Conservation (phyloP, 495 filamentous ascomycete genomes). For the Extremus antarcticus region DNA sequence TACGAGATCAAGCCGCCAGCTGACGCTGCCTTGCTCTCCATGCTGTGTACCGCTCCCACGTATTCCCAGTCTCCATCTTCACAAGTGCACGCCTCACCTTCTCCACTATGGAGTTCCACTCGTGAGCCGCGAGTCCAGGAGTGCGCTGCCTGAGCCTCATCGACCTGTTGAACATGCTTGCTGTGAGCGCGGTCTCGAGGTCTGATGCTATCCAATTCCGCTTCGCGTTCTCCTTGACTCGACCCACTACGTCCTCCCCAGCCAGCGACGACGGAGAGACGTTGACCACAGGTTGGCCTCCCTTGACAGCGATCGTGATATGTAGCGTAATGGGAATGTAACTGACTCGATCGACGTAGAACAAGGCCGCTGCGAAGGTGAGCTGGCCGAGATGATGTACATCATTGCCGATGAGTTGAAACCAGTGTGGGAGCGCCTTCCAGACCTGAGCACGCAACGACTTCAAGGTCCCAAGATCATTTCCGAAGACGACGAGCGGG, state of each 20-base stretch:
- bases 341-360: background rate
- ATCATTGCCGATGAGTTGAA: background rate
- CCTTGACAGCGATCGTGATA: background rate
- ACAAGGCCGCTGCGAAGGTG: too few relatives aligned
- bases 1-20: too few relatives aligned
- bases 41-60: too few relatives aligned
- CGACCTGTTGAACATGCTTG: background rate
- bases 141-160: background rate
- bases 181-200: background rate
- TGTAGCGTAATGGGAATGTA: background rate
- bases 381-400: background rate
- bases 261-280: background rate
- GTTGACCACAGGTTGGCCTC: background rate
- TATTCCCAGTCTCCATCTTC: too few relatives aligned
- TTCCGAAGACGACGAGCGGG: background rate
- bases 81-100: background rate
- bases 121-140: background rate
- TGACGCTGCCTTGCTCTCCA: too few relatives aligned
- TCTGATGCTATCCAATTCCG: background rate
- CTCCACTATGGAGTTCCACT: background rate
- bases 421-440: background rate
- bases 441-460: background rate
- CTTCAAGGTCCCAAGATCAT: background rate
- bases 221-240: background rate
- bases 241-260: background rate